phyloP scores from a whole-genome alignment of 2,329 filamentous ascomycete species.

The Alternaria gaisen region DNA sequence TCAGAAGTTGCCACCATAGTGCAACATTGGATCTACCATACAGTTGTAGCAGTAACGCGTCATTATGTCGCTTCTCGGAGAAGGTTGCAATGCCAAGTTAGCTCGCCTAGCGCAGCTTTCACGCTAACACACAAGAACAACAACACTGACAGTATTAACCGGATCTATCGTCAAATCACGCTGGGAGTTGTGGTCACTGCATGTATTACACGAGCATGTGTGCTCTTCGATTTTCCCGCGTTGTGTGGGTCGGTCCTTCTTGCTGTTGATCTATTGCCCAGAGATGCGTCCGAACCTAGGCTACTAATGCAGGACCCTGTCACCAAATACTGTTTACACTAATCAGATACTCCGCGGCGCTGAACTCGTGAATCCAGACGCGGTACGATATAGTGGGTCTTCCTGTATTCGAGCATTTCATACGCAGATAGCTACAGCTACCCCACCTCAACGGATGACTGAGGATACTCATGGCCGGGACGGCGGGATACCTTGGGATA shows the following conservation, averaged over 20 bases:
- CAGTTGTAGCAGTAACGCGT: not conserved
- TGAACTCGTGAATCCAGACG: conserved; percentile 4
- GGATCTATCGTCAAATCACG: not conserved
- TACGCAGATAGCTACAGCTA: conserved; percentile 27
- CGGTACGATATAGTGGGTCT: conserved; percentile 16
- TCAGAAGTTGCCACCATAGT: not conserved
- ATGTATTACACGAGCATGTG: not conserved
- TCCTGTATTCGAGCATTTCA: conserved; percentile 6
- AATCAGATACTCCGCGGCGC: conserved; percentile 17
- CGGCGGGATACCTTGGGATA: conserved; percentile 20
- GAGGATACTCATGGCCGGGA: conserved; percentile 24
- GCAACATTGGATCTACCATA: not conserved
- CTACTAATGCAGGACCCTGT: conserved; percentile 5
- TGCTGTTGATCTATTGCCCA: conserved; percentile 4
- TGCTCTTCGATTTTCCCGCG: not conserved
- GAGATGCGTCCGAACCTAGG: conserved; percentile 4
- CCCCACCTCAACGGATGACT: conserved; percentile 41
- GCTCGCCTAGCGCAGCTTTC: not conserved
- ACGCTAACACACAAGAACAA: not conserved
- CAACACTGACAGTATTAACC: not conserved
- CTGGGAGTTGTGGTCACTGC: not conserved
- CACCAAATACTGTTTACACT: conserved; percentile 6
- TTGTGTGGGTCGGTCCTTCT: not conserved
- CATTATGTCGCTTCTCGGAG: not conserved
- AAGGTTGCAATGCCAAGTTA: not conserved